Evolutionary conservation across 805 yeast genomes (phyloP).

Genomic region (Kuraishia molischiana): DNA sequence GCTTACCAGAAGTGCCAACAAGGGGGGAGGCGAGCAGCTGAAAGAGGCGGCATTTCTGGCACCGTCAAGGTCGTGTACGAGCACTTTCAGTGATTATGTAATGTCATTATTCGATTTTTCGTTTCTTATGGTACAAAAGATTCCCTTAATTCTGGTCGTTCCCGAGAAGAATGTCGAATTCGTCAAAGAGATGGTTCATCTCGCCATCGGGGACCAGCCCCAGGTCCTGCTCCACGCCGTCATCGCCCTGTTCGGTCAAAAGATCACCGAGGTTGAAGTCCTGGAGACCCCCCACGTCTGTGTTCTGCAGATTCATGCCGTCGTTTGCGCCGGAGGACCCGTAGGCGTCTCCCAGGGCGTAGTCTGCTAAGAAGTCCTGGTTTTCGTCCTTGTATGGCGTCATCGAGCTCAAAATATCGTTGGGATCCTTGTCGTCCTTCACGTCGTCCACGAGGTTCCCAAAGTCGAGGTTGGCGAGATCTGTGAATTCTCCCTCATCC

Average conservation of each 20-base stretch:
- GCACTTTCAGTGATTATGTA: no score
- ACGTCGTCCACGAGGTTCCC: slow-evolving; percentile 1
- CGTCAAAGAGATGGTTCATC: slow-evolving; percentile 3
- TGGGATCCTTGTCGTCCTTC: slow-evolving; percentile 1
- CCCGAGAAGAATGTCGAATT: slow-evolving; percentile 3
- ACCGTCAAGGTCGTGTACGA: no score
- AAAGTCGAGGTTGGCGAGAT: slow-evolving; percentile 1
- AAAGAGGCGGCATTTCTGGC: no score
- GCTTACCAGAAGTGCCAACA: no score
- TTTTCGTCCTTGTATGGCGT: background rate
- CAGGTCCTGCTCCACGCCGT: background rate
- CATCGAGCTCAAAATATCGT: slow-evolving; percentile 1
- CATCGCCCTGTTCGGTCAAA: background rate
- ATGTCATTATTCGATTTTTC: no score
- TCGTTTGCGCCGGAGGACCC: background rate
- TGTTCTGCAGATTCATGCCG: background rate
- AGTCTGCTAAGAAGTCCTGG: background rate
- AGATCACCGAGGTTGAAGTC: slow-evolving; percentile 1
- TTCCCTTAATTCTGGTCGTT: background rate
- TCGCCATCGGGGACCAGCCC: slow-evolving; percentile 1
- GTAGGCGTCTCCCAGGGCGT: background rate
- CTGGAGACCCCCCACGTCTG: background rate
- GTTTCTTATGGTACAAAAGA: no score
- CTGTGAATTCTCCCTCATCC: no score
- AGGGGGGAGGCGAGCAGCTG: no score